Evolutionary conservation across 805 yeast species (phyloP).

Genomic region (Geotrichum ghanense): DNA sequence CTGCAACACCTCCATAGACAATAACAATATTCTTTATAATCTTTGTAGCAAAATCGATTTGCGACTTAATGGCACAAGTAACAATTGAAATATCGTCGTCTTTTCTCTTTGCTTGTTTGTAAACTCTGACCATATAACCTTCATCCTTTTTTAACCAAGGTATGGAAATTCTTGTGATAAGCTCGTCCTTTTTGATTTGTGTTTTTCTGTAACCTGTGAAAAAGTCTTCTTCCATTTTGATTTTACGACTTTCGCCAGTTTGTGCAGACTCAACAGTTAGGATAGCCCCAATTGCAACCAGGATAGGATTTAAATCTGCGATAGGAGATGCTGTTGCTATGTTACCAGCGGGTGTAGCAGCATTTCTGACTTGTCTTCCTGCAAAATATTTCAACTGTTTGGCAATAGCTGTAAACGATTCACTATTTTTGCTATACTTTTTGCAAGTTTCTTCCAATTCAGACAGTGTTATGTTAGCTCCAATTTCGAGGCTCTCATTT

Average conservation of each 20-base stretch:
- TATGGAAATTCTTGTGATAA: conserved; percentile 29
- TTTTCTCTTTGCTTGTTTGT: conserved; percentile 37
- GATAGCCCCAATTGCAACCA: conserved; percentile 32
- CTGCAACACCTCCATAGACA: conserved; percentile 39
- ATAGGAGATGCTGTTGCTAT: conserved; percentile 41
- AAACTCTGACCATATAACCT: conserved; percentile 30
- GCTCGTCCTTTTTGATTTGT: conserved; percentile 26
- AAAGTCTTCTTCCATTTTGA: conserved; percentile 30
- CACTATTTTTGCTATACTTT: conserved; percentile 15
- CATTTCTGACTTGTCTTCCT: conserved; percentile 38
- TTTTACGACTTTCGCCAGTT: conserved; percentile 19
- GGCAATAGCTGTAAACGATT: conserved; percentile 25
- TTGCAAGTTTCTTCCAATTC: conserved; percentile 30
- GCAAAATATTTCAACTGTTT: conserved; percentile 36
- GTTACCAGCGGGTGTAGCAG: conserved; percentile 39
- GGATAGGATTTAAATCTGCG: conserved; percentile 36
- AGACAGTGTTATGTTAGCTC: conserved; percentile 33
- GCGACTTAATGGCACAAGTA: conserved; percentile 29
- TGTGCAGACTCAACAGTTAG: conserved; percentile 27
- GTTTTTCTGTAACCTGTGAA: conserved; percentile 35
- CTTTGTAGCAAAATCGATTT: conserved; percentile 9
- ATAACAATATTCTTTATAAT: conserved; percentile 24
- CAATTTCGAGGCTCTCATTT: conserved; percentile 31
- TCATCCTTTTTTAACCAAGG: conserved; percentile 27
- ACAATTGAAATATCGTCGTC: conserved; percentile 42